Percentiles rank a stretch among this genome's conserved stretches.
These are phyloP conservation scores for Entomortierella lignicola DNA, from an alignment of 192 early-diverging fungal species.

Conservation along the genomic window DNA sequence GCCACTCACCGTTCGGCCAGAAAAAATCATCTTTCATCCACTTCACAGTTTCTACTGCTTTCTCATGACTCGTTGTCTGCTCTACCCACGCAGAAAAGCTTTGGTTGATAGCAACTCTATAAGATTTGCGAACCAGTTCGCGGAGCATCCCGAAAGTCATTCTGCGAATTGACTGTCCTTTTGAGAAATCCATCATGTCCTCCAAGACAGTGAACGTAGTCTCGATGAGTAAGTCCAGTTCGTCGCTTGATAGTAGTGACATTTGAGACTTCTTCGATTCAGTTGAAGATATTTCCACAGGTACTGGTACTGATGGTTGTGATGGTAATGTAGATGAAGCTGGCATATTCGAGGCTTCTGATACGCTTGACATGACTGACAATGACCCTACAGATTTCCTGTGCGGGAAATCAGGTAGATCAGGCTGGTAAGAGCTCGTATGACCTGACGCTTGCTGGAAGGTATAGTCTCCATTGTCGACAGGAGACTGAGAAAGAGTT, in stretches of 20 bases:
- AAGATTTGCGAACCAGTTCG: conserved; percentile 50
- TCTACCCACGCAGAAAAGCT: conserved; percentile 48
- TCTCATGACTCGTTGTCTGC: conserved; percentile 36
- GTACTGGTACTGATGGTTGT: not conserved
- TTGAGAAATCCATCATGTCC: conserved; percentile 54
- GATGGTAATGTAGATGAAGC: not conserved
- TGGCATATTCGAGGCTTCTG: not conserved
- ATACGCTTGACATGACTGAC: not conserved
- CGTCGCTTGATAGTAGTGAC: conserved; percentile 31
- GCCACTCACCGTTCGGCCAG: conserved; percentile 51
- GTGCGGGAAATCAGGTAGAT: not conserved
- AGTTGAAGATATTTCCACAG: not conserved
- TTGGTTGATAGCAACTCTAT: conserved; percentile 45
- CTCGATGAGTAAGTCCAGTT: conserved; percentile 46
- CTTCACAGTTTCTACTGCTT: conserved; percentile 31
- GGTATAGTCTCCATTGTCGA: too few relatives aligned
- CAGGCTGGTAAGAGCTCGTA: not conserved
- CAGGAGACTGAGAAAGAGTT: too few relatives aligned
- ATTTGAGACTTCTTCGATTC: conserved; percentile 23
- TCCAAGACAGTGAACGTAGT: conserved; percentile 47
- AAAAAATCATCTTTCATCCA: conserved; percentile 54
- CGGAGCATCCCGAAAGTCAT: conserved; percentile 50
- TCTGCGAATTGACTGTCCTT: conserved; percentile 51
- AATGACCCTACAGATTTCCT: not conserved
- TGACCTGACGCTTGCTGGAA: too few relatives aligned